Conservation (phyloP, 1,139 yeast genomes). For the Hyphopichia burtonii region DNA sequence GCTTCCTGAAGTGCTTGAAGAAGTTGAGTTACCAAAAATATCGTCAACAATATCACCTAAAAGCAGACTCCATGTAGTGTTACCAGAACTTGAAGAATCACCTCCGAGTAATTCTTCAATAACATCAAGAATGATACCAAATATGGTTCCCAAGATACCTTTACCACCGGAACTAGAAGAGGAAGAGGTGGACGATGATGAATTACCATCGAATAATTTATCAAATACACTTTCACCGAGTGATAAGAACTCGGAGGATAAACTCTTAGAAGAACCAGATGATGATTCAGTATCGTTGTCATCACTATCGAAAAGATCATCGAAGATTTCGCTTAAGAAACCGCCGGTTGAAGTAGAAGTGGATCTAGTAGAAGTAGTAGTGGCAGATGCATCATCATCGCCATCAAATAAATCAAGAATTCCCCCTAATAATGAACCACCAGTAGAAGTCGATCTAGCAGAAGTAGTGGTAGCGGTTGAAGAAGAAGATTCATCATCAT, state of each 20-base stretch:
- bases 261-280: slow-evolving; percentile 9
- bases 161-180: slow-evolving; percentile 5
- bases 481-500: neutral
- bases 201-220: slow-evolving; percentile 6
- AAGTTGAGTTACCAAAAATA: slow-evolving; percentile 8
- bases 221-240: slow-evolving; percentile 6
- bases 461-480: slow-evolving; percentile 7
- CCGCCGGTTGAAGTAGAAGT: slow-evolving; percentile 1
- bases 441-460: slow-evolving; percentile 12
- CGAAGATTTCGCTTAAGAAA: neutral
- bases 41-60: slow-evolving; percentile 4
- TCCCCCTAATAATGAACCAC: slow-evolving; percentile 15
- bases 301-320: slow-evolving; percentile 1
- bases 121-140: neutral
- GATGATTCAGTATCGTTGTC: slow-evolving; percentile 1
- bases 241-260: slow-evolving; percentile 21
- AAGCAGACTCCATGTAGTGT: slow-evolving; percentile 2
- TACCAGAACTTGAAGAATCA: slow-evolving; percentile 9
- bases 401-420: slow-evolving; percentile 2
- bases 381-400: slow-evolving; percentile 1
- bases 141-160: slow-evolving; percentile 9
- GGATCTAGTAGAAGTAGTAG: neutral
- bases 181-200: neutral
- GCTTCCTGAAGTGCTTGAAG: slow-evolving; percentile 9
- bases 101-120: slow-evolving; percentile 3